Evolutionary conservation across 495 filamentous ascomycete genomes (phyloP).

Genomic region (Penicillium turbatum): DNA sequence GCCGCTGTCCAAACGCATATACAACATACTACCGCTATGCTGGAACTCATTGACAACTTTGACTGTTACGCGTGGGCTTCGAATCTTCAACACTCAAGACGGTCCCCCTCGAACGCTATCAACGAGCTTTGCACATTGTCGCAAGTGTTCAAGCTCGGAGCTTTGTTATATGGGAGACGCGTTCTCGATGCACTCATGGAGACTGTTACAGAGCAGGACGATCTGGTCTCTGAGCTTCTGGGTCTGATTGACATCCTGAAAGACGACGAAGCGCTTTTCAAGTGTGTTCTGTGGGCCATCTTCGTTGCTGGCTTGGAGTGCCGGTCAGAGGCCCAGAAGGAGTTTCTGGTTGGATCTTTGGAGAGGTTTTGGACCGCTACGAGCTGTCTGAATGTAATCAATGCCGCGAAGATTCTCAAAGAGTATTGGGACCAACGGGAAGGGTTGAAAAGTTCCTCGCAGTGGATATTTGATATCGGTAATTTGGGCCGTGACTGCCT

Average conservation of each 20-base stretch:
- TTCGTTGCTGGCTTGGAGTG: conserved; percentile 53
- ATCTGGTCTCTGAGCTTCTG: conserved; percentile 41
- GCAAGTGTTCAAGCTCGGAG: conserved; percentile 30
- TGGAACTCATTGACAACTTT: conserved; percentile 26
- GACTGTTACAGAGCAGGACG: conserved; percentile 19
- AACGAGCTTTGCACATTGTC: conserved; percentile 23
- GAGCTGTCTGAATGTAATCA: conserved; percentile 38
- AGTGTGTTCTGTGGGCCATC: conserved; percentile 56
- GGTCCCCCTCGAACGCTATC: conserved; percentile 21
- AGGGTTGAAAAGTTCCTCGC: conserved; percentile 4
- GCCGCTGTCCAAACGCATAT: conserved; percentile 4
- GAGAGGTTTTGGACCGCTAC: conserved; percentile 38
- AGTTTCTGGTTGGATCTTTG: conserved; percentile 25
- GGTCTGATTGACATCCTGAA: conserved; percentile 41
- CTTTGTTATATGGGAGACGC: conserved; percentile 31
- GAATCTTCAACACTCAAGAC: conserved; percentile 27
- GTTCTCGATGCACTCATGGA: conserved; percentile 28
- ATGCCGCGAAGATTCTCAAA: conserved; percentile 28
- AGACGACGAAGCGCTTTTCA: conserved; percentile 45
- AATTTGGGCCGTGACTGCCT: conserved; percentile 37
- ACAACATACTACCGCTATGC: conserved; percentile 14
- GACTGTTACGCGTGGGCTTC: conserved; percentile 35
- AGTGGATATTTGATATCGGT: conserved; percentile 41
- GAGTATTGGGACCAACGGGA: conserved; percentile 26
- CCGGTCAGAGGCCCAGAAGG: conserved; percentile 21